These are phyloP conservation scores for Coniochaeta sp. DNA, from an alignment of 2,329 filamentous ascomycete species.

Conservation along the genomic window DNA sequence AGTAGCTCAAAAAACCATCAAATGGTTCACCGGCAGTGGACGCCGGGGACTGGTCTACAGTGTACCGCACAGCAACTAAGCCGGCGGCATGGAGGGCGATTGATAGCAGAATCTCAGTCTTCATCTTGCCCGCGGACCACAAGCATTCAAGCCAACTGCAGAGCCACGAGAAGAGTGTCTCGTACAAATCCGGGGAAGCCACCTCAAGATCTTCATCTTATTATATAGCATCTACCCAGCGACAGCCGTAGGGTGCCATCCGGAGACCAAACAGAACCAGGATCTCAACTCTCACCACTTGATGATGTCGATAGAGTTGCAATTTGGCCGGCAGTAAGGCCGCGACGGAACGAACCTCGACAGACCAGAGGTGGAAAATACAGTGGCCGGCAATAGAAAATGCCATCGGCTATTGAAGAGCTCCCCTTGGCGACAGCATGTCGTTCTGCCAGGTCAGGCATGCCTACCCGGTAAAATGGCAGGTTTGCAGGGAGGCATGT, in stretches of 20 bases:
- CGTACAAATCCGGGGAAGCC: not conserved
- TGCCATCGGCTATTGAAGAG: not conserved
- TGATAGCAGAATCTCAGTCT: not conserved
- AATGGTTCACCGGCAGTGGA: slow-evolving; percentile 20
- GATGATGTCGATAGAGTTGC: not conserved
- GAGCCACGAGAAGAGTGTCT: not conserved
- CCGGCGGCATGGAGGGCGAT: slow-evolving; percentile 4
- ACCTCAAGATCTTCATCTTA: not conserved
- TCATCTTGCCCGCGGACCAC: not conserved
- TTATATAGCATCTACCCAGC: not conserved
- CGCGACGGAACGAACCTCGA: not conserved
- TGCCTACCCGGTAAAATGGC: too few relatives aligned
- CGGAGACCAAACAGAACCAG: not conserved
- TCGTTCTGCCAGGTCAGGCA: not conserved
- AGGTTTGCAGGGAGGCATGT: not conserved
- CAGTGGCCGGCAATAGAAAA: not conserved
- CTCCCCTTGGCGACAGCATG: not conserved
- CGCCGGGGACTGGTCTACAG: slow-evolving; percentile 6
- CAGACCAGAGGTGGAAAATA: not conserved
- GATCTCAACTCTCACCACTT: not conserved
- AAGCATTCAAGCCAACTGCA: not conserved
- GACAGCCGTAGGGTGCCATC: not conserved
- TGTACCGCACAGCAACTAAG: slow-evolving; percentile 9
- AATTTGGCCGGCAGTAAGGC: not conserved
- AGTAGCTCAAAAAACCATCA: slow-evolving; percentile 33